Base-by-base conservation (phyloP, 2,329 filamentous ascomycete genomes). In the Pezicula carpinea region DNA sequence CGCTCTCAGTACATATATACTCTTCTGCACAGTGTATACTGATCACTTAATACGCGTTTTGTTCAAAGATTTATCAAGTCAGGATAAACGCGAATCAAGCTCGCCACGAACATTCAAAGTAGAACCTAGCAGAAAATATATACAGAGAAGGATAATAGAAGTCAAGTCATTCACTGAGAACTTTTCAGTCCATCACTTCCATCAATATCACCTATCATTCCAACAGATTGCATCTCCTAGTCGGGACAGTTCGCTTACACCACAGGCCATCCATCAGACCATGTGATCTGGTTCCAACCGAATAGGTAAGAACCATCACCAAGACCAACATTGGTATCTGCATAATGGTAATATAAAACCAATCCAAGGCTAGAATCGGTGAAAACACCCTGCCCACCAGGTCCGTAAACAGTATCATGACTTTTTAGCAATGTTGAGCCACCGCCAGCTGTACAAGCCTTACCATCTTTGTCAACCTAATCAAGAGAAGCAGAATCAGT, bases 291-390 rank as follows among this genome's bases (percentile, higher is more conserved):
- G 48, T 75, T 75, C 69, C 70, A 74, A 6, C 72, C 71, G 55
- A 75, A 74, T 21, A 65, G 57, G 41, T 71, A 71, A 32, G 71
- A 53, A 2, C 63, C 65, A 57, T 80, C 75, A 0, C 61, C 69
- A 46, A 77, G 72, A 1, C 77, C 76, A 51, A 79, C 69, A 1
- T 63, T 69, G 0, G 73, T 80, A 52, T 82, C 67, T 3, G 80
- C 70, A 53, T 83, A 83, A 55, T 83, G 79, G 56, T 84, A 83
- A 61, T 83, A 83, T 6, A 84, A 66, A 7, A 84, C 69, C 5
- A 74, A 69, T 1, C 79, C 79, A 8, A 68, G 55, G 0, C 49
- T 63, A 0, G 66, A 60, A 49, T 82, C 79, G 2, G 68, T 66
- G 51, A 76, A 74, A 2, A 82, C 73, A 36, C 77, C 79, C 60